Conservation (phyloP, 2,329 filamentous ascomycete species). For the Penicillium paneum region DNA sequence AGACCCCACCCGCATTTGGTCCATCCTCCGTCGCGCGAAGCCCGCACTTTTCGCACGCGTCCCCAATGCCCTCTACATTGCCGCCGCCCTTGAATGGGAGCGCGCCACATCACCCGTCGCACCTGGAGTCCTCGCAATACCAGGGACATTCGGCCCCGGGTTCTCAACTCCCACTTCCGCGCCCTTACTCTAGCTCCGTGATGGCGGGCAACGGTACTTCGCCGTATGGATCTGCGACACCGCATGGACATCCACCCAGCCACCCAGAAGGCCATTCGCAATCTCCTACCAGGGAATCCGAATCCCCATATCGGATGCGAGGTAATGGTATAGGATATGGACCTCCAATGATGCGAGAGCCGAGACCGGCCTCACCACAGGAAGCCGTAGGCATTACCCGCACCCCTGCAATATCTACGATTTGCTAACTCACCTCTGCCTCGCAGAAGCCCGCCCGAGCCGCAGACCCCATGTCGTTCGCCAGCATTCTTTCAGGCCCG, state of each 20-base stretch:
- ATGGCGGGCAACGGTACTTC: conserved; percentile 37
- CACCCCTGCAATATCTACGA: background rate
- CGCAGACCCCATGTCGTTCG: conserved; percentile 91
- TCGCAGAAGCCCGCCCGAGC: conserved; percentile 67
- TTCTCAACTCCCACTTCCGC: conserved; percentile 32
- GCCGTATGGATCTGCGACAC: conserved; percentile 36
- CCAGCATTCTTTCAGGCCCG: conserved; percentile 82
- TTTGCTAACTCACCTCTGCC: conserved; percentile 17
- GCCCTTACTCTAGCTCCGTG: conserved; percentile 35
- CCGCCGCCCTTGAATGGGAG: conserved; percentile 40
- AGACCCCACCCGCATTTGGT: conserved; percentile 43
- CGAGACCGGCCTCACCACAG: conserved; percentile 36
- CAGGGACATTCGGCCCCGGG: conserved; percentile 30
- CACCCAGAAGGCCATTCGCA: conserved; percentile 39
- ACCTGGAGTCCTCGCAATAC: conserved; percentile 37
- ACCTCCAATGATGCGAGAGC: conserved; percentile 32
- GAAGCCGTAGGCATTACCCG: conserved; percentile 37
- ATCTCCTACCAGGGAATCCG: conserved; percentile 43
- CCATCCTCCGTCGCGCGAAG: conserved; percentile 38
- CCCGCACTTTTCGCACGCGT: conserved; percentile 41
- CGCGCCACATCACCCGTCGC: conserved; percentile 28
- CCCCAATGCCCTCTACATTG: conserved; percentile 39
- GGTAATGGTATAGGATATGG: conserved; percentile 32
- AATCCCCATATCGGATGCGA: conserved; percentile 33
- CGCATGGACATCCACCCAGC: conserved; percentile 43